Conservation (phyloP, 2,329 filamentous ascomycete genomes). For the Monosporascus sp. region DNA sequence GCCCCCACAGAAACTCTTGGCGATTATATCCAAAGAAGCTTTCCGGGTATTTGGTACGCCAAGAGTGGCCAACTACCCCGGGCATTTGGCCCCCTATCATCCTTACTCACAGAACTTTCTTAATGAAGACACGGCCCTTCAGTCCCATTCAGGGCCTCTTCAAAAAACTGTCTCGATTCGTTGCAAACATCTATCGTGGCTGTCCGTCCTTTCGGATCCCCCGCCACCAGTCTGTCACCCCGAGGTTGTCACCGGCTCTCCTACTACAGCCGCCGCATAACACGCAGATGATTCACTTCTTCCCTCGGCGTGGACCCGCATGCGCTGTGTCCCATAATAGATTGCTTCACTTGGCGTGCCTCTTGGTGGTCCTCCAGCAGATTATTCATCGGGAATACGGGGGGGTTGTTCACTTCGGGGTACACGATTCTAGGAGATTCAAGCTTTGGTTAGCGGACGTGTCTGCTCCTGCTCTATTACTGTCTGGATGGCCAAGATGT, state of each 20-base stretch:
- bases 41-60: no score
- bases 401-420: not conserved
- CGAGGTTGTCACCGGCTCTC: not conserved
- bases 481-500: not conserved
- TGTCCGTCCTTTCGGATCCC: not conserved
- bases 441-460: not conserved
- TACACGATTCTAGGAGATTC: not conserved
- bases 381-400: not conserved
- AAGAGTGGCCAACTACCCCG: not conserved
- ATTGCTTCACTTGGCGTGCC: not conserved
- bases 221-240: not conserved
- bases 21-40: no score
- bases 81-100: not conserved
- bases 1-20: not conserved
- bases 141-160: not conserved
- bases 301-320: not conserved
- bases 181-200: not conserved
- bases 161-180: not conserved
- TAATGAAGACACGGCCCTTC: not conserved
- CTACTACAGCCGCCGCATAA: not conserved
- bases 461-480: not conserved
- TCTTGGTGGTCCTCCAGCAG: not conserved
- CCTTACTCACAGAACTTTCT: no score
- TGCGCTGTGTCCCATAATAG: not conserved
- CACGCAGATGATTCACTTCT: not conserved